Conservation (phyloP, 345 rosid species). For the Gynandropsis gynandra region DNA sequence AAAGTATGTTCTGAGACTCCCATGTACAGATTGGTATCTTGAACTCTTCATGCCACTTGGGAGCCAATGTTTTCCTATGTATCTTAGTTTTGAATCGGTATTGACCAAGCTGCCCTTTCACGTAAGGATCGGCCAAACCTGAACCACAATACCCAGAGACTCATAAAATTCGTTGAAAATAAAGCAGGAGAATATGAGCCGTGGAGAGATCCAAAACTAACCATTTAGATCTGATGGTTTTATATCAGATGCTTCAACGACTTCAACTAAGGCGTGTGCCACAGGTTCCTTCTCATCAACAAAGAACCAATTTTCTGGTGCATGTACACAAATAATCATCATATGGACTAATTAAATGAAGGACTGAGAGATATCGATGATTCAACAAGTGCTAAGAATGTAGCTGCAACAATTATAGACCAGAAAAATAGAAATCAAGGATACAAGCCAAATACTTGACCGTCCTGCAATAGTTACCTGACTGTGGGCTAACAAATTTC, state of each 20-base stretch:
- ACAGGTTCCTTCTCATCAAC: slow-evolving; percentile 74
- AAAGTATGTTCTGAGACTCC: slow-evolving; percentile 58
- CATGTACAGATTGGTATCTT: slow-evolving; percentile 69
- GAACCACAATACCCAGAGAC: slow-evolving; percentile 24
- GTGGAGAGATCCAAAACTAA: slow-evolving; percentile 26
- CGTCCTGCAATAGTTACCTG: slow-evolving; percentile 36
- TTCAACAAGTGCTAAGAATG: no score
- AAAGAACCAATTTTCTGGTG: slow-evolving; percentile 71
- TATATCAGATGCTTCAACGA: slow-evolving; percentile 72
- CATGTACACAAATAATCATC: slow-evolving; percentile 8
- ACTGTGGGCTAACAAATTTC: slow-evolving; percentile 54
- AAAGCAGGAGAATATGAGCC: neutral
- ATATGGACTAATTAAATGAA: slow-evolving; percentile 10
- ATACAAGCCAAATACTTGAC: no score
- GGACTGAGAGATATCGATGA: slow-evolving; percentile 2
- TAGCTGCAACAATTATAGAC: no score
- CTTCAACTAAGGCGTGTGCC: slow-evolving; percentile 69
- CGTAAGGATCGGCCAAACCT: slow-evolving; percentile 96
- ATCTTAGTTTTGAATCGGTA: slow-evolving; percentile 69
- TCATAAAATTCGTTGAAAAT: slow-evolving; percentile 1
- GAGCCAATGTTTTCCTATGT: slow-evolving; percentile 60
- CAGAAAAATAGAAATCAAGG: no score
- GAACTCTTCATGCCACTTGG: slow-evolving; percentile 90
- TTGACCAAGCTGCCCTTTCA: slow-evolving; percentile 81
- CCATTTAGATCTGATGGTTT: slow-evolving; percentile 87